Evolutionary conservation across 2,329 filamentous ascomycete genomes (phyloP).

Genomic region (Rutstroemia sp.): DNA sequence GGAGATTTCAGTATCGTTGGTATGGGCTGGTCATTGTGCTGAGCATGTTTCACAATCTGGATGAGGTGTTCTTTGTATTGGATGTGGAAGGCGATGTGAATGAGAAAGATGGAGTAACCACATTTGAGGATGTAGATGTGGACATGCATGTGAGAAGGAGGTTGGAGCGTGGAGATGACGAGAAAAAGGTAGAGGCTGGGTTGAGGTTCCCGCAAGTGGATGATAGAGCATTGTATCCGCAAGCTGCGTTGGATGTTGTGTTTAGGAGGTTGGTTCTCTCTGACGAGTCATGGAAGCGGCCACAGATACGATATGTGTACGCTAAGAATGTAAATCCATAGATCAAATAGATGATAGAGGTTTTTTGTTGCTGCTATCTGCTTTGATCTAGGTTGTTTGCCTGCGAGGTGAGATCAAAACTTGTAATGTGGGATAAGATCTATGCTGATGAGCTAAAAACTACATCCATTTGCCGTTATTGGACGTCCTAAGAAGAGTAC

Average conservation of each 20-base stretch:
- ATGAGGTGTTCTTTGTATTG: conserved; percentile 5
- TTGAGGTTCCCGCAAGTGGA: conserved; percentile 5
- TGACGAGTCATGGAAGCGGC: background rate
- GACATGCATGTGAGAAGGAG: background rate
- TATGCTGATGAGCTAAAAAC: too few relatives aligned
- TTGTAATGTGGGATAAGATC: too few relatives aligned
- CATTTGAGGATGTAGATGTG: background rate
- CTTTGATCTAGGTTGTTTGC: too few relatives aligned
- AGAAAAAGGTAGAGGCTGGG: background rate
- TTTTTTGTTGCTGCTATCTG: background rate
- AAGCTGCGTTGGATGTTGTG: background rate
- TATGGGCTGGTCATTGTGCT: background rate
- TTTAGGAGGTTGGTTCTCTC: background rate
- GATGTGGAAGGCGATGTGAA: background rate
- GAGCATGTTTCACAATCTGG: background rate
- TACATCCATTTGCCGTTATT: too few relatives aligned
- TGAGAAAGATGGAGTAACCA: background rate
- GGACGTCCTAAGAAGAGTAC: too few relatives aligned
- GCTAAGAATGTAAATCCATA: background rate
- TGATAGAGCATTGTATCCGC: conserved; percentile 1
- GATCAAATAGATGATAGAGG: background rate
- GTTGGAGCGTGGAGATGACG: background rate
- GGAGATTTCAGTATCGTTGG: background rate
- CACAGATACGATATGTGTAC: conserved; percentile 1
- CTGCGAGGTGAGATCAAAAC: too few relatives aligned